A percentile compares a stretch with the other conserved stretches of the same genome.
Evolutionary conservation across 1,139 yeast genomes (phyloP).

Genomic region (Candida glucosophila): DNA sequence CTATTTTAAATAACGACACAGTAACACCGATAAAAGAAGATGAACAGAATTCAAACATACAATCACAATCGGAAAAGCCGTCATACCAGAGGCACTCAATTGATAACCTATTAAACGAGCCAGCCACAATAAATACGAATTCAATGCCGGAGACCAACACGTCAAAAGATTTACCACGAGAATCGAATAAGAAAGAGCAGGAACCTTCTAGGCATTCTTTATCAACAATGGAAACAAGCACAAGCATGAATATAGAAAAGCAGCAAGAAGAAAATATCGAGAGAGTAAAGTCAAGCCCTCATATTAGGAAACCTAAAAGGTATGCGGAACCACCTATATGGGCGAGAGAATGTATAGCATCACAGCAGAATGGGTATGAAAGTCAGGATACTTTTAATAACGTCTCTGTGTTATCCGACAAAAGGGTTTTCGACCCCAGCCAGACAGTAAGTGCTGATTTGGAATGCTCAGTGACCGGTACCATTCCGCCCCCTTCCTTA

Average conservation of each 20-base stretch:
- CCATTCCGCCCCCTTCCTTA: conserved; percentile 74
- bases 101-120: conserved; percentile 20
- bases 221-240: not conserved
- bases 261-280: conserved; percentile 1
- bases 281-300: not conserved
- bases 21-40: conserved; percentile 23
- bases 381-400: conserved; percentile 2
- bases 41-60: conserved; percentile 6
- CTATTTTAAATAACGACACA: conserved; percentile 36
- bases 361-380: conserved; percentile 8
- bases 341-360: conserved; percentile 71
- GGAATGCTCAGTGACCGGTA: conserved; percentile 59
- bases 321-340: conserved; percentile 67
- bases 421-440: conserved; percentile 27
- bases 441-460: conserved; percentile 32
- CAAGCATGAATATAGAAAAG: not conserved
- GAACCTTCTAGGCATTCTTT: conserved; percentile 1
- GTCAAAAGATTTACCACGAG: not conserved
- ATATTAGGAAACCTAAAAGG: conserved; percentile 45
- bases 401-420: conserved; percentile 12
- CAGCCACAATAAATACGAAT: conserved; percentile 5
- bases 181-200: too few species aligned
- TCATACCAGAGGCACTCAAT: conserved; percentile 20
- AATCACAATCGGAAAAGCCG: conserved; percentile 8
- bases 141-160: not conserved